Evolutionary conservation across 2,329 filamentous ascomycete genomes (phyloP), one percentile per base, ranked within the genome.

Genomic region (Botryotinia calthae): DNA sequence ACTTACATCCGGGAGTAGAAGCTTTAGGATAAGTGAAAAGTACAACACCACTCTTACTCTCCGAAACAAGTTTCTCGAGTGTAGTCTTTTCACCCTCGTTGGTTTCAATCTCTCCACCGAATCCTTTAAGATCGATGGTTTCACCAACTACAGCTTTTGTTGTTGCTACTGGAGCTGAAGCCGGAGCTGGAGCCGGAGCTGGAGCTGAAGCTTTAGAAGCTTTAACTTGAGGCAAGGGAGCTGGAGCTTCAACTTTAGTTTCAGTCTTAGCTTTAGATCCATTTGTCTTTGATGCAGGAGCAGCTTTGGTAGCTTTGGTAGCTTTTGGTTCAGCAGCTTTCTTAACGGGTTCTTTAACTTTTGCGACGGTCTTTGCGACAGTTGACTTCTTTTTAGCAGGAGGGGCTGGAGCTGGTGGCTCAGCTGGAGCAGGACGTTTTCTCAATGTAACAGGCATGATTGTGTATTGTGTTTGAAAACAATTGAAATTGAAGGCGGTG

Each of bases 21-120:
- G 96, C 96, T 84, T 93, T 97, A 73, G 96, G 96, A 81, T 98
- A 98, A 46, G 95, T 98, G 82, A 99, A 98, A 44, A 98, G 85
- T 48, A 97, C 93, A 61, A 98, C 92, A 40, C 95, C 96, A 51
- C 88, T 86, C 84, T 93, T 90, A 87, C 94, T 97, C 80, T 92
- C 88, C 44, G 94, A 91, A 66, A 98, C 87, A 37, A 99, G 89
- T 78, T 90, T 86, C 84, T 93, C 91, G 73, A 99, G 85, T 1
- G 90, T 94, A 9, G 92, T 94, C 84, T 91, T 93, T 71, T 87
- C 85, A 79, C 94, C 94, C 76, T 97, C 93, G 77, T 98, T 90
- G 75, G 91, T 96, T 85, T 96, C 89, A 76, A 99, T 84, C 80
- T 96, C 90, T 76, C 88, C 89, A 76, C 89, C 89, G 79, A 91